Evolutionary conservation across 495 filamentous ascomycete species (phyloP).

Genomic region (Aspergillus sclerotiicarbonarius): DNA sequence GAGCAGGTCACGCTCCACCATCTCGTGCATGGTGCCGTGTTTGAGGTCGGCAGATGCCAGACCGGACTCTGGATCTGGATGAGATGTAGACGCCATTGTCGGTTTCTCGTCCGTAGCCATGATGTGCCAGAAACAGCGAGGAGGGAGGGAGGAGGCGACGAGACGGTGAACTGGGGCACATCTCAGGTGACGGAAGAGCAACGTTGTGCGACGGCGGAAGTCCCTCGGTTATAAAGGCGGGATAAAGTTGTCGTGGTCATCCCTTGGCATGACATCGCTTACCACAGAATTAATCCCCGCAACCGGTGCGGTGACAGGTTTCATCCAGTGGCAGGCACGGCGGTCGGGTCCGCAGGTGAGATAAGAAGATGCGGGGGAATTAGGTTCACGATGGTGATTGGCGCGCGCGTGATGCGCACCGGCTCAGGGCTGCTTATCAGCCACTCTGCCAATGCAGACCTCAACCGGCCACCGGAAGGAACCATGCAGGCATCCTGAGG

Average conservation of each 20-base stretch:
- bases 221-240: background rate
- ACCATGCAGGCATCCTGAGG: background rate
- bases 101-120: constrained; percentile 8
- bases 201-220: background rate
- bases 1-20: constrained; percentile 39
- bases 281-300: constrained; percentile 6
- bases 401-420: too few species aligned
- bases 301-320: background rate
- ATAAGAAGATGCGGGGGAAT: constrained; percentile 9
- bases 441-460: too few species aligned
- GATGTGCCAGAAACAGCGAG: background rate
- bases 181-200: background rate
- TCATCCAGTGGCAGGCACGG: background rate
- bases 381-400: background rate
- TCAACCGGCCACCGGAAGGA: too few species aligned
- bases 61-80: constrained; percentile 1
- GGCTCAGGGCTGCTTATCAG: too few species aligned
- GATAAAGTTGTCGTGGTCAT: background rate
- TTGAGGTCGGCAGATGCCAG: constrained; percentile 8
- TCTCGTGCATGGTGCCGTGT: constrained; percentile 15
- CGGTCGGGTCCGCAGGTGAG: background rate
- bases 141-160: background rate
- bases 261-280: background rate
- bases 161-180: background rate
- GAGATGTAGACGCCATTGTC: background rate